Evolutionary conservation across 1,284 basidiomycete species (phyloP).

Genomic region (Ganoderma leucocontextum): DNA sequence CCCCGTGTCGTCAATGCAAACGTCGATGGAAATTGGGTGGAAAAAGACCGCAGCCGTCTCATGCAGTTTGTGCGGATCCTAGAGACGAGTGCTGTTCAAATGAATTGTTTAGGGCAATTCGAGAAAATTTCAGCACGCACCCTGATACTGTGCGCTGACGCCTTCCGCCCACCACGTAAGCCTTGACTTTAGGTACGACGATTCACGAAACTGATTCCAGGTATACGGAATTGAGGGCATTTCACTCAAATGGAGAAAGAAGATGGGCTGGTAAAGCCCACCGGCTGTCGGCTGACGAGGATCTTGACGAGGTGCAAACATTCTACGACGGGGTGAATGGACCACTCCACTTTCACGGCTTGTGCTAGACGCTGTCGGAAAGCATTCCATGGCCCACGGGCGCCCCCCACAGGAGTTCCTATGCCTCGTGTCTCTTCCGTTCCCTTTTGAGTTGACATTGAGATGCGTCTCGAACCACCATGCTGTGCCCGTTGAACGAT

Average conservation of each 20-base stretch:
- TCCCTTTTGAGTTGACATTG: background rate
- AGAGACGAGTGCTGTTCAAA: background rate
- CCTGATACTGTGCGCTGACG: background rate
- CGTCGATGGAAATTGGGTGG: background rate
- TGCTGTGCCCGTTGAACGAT: background rate
- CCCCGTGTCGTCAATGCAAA: background rate
- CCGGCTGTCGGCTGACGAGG: background rate
- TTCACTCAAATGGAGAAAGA: background rate
- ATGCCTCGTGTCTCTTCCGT: background rate
- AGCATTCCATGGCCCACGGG: background rate
- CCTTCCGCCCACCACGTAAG: background rate
- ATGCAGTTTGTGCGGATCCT: background rate
- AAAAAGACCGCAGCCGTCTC: background rate
- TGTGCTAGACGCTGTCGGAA: background rate
- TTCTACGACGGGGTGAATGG: background rate
- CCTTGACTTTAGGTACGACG: background rate
- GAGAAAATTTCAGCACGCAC: slow-evolving; percentile 5
- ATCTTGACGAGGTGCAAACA: background rate
- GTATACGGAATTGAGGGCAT: background rate
- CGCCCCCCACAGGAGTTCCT: background rate
- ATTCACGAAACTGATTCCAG: background rate
- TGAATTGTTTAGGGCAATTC: background rate
- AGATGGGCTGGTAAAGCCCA: background rate
- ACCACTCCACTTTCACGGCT: background rate
- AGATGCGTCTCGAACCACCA: background rate